Base-by-base conservation (phyloP, 257 asterid species). In the Solanum acaule region DNA sequence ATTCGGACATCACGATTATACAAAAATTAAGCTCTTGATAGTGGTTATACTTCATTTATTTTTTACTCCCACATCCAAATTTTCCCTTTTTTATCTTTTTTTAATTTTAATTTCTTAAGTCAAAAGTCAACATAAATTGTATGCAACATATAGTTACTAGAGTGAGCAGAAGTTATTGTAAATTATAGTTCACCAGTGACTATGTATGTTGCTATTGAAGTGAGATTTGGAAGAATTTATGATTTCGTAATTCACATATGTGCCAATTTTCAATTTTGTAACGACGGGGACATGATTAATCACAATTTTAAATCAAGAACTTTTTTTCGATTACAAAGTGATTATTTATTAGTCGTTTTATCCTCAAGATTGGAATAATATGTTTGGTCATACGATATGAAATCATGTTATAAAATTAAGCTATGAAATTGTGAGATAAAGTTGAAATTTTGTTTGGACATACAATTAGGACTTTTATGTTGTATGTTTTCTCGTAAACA, bases 151-250 rank as follows among this genome's bases (percentile, higher is more conserved):
- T 27, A 49, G 87, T 87, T 90, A 83, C 90, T 88, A 86, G 92
- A 87, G 92, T 89, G 92, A 89, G 90, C 82, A 89, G 40, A 78
- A 76, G 79, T 49, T 79, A 61, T 67, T 89, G 92, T 90, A 88
- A 61, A 91, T 90, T 89, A 87, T 88, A 89, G 93, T 92, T 87
- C 90, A 90, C 91, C 91, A 71, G 88, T 90, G 86, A 87, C 90
- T 88, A 82, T 79, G 23, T 88, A 68, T 81, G 67, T 13, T 81
- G 37, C 38, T 44, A 72, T 34, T 44, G 25, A 16, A 14, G 38
- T 6, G 14, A 78, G n/a, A 0, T 40, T 40, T 15, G 4, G n/a
- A 78, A 15, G n/a, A 79, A 79, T 61, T 61, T 61, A 61, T 61
- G 70, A 61, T 61, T 61, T n/a, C n/a, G n/a, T n/a, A n/a, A 61